phyloP scores from a whole-genome alignment of 2,329 filamentous ascomycete genomes.

The Alternaria longipes region DNA sequence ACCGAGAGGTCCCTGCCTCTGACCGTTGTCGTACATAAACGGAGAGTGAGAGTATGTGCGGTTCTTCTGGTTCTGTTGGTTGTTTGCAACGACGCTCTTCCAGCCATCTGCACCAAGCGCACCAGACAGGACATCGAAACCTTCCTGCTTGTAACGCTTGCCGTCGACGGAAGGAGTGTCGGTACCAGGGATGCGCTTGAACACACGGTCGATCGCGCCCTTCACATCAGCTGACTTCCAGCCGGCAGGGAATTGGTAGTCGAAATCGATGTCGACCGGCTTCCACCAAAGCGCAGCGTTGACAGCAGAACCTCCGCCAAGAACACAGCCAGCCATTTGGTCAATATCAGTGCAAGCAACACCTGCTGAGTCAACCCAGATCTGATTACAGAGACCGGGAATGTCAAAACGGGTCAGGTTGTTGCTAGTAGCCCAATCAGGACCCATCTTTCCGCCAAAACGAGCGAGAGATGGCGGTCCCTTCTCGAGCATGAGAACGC shows the following conservation, averaged over 20 bases:
- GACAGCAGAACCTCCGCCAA: constrained; percentile 72
- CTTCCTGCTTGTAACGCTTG: constrained; percentile 71
- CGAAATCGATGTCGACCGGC: constrained; percentile 72
- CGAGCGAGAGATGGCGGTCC: constrained; percentile 67
- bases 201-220: constrained; percentile 68
- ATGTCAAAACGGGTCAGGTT: constrained; percentile 76
- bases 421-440: constrained; percentile 68
- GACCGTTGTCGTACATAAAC: constrained; percentile 73
- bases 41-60: constrained; percentile 69
- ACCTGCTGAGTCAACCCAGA: constrained; percentile 70
- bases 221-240: constrained; percentile 74
- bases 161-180: constrained; percentile 72
- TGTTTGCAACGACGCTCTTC: constrained; percentile 69
- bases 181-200: constrained; percentile 75
- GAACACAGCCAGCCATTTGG: constrained; percentile 75
- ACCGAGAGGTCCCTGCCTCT: constrained; percentile 74
- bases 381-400: constrained; percentile 75
- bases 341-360: constrained; percentile 75
- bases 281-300: constrained; percentile 76
- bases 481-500: constrained; percentile 66
- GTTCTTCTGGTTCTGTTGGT: constrained; percentile 70
- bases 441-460: constrained; percentile 69
- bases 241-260: constrained; percentile 75
- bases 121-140: constrained; percentile 68
- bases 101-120: constrained; percentile 70